Base-by-base conservation (phyloP, 1,139 yeast species). In the Zygosaccharomyces sapae region DNA sequence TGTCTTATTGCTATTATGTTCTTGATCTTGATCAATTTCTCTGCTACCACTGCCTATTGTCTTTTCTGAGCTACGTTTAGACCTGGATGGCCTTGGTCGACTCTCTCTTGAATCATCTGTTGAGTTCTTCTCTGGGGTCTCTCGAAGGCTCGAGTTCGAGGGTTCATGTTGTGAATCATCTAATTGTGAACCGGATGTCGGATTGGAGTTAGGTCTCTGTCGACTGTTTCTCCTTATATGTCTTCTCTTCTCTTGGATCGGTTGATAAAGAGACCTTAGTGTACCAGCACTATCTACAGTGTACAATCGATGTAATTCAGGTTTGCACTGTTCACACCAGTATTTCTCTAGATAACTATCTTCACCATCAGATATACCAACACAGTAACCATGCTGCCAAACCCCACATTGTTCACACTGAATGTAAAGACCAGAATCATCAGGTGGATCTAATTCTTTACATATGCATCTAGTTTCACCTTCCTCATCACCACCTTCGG, bases 361-460 rank as follows among this genome's bases (percentile, higher is more conserved):
- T 50, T 79, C 84, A 25, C 79, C 82, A 55, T 81, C 77, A 52
- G 54, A 48, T 20, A 63, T 63, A 1, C 96, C 95, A 36, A 92
- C 97, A 70, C 98, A 92, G 68, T 75, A 89, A 2, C 97, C 97
- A 65, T 92, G 98, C 68, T 92, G 97, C 98, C 97, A 92, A 8
- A 84, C 96, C 22, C 88, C 81, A 69, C 98, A 92, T 53, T 77
- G 75, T 58, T 92, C 97, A 73, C 98, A 92, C 50, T 82, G 81
- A 53, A 83, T 83, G 48, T 84, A 86, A 46, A 83, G 77, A 44
- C 86, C 83, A 41, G 78, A 79, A 54, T 69, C 74, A 47, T 81
- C 77, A 52, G 75, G 67, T 43, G 77, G 68, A 64, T 76, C 73
- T 46, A 75, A 51, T 55, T 79, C 79, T 5, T 88, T 92, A 70